phyloP scores from a whole-genome alignment of 345 rosid genomes.

The Aquilaria yunnanensis region DNA sequence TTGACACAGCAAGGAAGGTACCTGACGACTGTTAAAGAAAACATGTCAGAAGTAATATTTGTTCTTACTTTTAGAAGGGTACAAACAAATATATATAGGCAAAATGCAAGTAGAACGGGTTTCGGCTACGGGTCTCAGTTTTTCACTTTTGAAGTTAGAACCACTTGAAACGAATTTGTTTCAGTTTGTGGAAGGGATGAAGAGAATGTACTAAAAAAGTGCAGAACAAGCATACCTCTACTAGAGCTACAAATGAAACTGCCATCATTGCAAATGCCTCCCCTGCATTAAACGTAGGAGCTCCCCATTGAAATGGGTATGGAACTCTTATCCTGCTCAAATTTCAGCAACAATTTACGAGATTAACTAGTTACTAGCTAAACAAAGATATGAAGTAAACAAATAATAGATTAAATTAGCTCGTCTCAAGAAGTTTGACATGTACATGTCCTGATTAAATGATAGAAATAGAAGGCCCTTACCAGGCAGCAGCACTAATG shows the following conservation, averaged over 20 bases:
- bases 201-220: neutral
- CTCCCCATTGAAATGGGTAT: slow-evolving; percentile 99
- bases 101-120: neutral
- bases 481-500: slow-evolving; percentile 88
- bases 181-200: neutral
- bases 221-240: slow-evolving; percentile 50
- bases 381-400: neutral
- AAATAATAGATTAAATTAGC: neutral
- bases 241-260: slow-evolving; percentile 80
- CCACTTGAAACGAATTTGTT: no score
- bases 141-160: no score
- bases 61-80: neutral
- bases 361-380: neutral
- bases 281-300: slow-evolving; percentile 95
- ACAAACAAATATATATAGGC: neutral
- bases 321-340: slow-evolving; percentile 84
- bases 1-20: slow-evolving; percentile 72
- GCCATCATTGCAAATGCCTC: slow-evolving; percentile 98
- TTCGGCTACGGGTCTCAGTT: no score
- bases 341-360: neutral
- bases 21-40: slow-evolving; percentile 71
- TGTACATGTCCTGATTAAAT: neutral
- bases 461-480: slow-evolving; percentile 13
- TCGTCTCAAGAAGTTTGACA: neutral
- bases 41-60: slow-evolving; percentile 10